Base-by-base conservation (phyloP, 768 basidiomycete genomes). In the Crucibulum laeve region DNA sequence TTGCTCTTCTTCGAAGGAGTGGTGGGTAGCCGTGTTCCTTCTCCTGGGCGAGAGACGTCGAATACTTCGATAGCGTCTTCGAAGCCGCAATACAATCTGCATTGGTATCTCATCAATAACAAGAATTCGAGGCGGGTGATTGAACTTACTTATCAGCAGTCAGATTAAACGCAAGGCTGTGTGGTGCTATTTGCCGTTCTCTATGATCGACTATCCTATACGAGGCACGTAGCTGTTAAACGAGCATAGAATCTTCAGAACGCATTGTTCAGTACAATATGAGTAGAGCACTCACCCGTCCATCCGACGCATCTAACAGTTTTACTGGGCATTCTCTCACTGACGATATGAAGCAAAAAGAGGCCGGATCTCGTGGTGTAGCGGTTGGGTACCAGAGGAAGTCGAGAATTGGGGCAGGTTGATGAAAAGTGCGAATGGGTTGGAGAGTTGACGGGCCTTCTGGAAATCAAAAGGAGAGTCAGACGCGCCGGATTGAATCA, bases 151-250 rank as follows among this genome's bases (percentile, higher is more conserved):
- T 84, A 25, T 81, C 69, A 0, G 78, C 81, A 4, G 76, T 64
- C 1, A 71, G 60, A 52, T 89, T 88, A 63, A 96, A 97, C 0
- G 84, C 73, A 46, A 97, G 69, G 51, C 80, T 80, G 43, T 91
- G 86, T 0, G 95, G 93, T 0, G 91, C 92, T 30, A 96, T 71
- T 42, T 90, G 81, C 24, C 93, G 77, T 64, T 97, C 95, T n/a
- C 87, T 72, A 54, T 98, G 94, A 60, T 97, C 93, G 7, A 97
- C 77, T 28, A 97, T 95, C 30, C 73, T 73, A 60, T 98, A 97
- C 1, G 91, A 93, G 0, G 93, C 95, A 14, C 94, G 80, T 15
- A 91, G 76, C 94, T 96, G 56, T 32, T 28, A 40, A 26, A n/a
- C n/a, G n/a, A n/a, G n/a, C n/a, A n/a, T n/a, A n/a, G n/a, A n/a